Conservation (phyloP, 2,329 filamentous ascomycete genomes). For the Diaporthe batatas region DNA sequence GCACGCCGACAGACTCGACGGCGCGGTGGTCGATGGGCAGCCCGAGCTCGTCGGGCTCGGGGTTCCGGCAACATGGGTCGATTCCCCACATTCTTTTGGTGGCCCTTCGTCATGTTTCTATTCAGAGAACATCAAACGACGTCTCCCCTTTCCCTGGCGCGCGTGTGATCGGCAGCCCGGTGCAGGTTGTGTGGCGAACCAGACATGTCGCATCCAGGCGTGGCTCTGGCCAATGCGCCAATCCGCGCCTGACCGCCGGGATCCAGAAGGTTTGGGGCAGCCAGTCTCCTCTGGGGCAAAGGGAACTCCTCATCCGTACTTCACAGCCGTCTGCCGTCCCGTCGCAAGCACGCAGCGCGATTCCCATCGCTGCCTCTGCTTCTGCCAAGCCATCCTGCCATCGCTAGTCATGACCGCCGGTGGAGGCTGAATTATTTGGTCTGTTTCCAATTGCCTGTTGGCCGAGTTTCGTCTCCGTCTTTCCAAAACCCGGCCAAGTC, state of each 20-base stretch:
- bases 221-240: conserved; percentile 29
- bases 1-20: not conserved
- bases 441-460: conserved; percentile 16
- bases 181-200: conserved; percentile 22
- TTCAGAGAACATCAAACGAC: conserved; percentile 8
- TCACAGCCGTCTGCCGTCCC: not conserved
- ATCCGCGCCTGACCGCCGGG: conserved; percentile 15
- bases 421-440: conserved; percentile 1
- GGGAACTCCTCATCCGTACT: not conserved
- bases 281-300: not conserved
- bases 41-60: conserved; percentile 3
- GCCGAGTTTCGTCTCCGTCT: conserved; percentile 19
- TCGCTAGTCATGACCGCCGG: conserved; percentile 19
- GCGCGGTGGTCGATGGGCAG: conserved; percentile 22
- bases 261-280: not conserved
- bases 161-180: conserved; percentile 28
- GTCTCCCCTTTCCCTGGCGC: conserved; percentile 12
- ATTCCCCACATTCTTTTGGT: conserved; percentile 24
- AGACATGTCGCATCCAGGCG: conserved; percentile 19
- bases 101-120: conserved; percentile 34
- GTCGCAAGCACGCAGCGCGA: not conserved
- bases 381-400: not conserved
- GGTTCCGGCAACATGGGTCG: conserved; percentile 10
- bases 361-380: not conserved
- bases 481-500: conserved; percentile 25